A percentile compares a stretch with the other conserved stretches of the same genome.
phyloP scores from a whole-genome alignment of 345 rosid genomes.

The Gossypium arboreum region DNA sequence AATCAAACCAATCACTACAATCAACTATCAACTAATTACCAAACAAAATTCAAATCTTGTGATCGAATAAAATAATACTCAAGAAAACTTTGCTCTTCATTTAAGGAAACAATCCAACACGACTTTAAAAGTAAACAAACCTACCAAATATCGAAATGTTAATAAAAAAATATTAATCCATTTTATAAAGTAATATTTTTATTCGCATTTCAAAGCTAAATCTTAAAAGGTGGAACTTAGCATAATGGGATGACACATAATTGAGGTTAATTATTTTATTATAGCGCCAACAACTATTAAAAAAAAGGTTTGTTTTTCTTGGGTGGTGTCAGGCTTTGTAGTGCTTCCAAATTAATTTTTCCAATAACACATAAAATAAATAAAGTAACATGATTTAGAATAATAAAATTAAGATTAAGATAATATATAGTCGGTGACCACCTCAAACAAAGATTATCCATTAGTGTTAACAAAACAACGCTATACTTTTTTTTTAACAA shows the following conservation, averaged over 20 bases:
- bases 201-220: conserved; percentile 1
- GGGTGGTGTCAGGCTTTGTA: not conserved
- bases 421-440: not conserved
- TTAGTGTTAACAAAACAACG: not conserved
- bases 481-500: not conserved
- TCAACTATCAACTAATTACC: no score
- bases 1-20: fast-evolving
- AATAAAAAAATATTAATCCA: no score
- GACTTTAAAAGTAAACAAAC: no score
- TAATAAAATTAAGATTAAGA: not conserved
- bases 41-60: no score
- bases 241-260: not conserved
- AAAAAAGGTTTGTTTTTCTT: not conserved
- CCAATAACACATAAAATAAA: not conserved
- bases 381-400: not conserved
- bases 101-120: no score
- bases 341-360: not conserved
- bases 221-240: not conserved
- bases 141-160: no score
- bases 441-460: not conserved
- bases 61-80: no score
- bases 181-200: not conserved
- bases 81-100: no score
- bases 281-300: no score
- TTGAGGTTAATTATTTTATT: not conserved